Evolutionary conservation across 2,329 filamentous ascomycete genomes (phyloP).

Genomic region (Aspergillus sp.): DNA sequence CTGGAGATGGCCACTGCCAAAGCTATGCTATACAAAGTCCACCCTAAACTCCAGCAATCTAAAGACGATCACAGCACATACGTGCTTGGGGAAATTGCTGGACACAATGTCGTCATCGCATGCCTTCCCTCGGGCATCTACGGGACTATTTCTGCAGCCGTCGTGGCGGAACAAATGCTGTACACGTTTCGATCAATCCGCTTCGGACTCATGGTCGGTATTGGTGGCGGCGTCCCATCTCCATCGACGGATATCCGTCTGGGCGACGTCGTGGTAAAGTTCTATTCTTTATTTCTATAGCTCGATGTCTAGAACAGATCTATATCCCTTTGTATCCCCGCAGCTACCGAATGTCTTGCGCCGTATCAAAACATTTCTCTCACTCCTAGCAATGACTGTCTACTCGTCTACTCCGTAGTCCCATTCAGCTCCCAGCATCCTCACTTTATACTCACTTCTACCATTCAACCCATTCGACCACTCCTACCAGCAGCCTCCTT

Average conservation of each 20-base stretch:
- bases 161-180: background rate
- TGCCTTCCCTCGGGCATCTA: conserved; percentile 7
- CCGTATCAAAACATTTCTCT: no score
- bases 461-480: no score
- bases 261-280: background rate
- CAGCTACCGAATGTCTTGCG: no score
- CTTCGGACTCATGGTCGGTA: conserved; percentile 11
- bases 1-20: conserved; percentile 7
- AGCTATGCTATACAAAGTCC: conserved; percentile 8
- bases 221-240: conserved; percentile 12
- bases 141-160: conserved; percentile 2
- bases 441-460: no score
- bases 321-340: no score
- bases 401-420: no score
- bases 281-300: no score
- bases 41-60: background rate
- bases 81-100: background rate
- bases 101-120: conserved; percentile 6
- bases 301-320: no score
- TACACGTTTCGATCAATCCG: conserved; percentile 3
- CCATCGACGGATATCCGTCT: conserved; percentile 11
- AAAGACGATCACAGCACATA: background rate
- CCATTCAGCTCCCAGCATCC: no score
- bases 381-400: no score
- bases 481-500: no score